Evolutionary conservation across 208 protist species (phyloP), one percentile per base, ranked within the genome.

Genomic region (Porcisia deanei): DNA sequence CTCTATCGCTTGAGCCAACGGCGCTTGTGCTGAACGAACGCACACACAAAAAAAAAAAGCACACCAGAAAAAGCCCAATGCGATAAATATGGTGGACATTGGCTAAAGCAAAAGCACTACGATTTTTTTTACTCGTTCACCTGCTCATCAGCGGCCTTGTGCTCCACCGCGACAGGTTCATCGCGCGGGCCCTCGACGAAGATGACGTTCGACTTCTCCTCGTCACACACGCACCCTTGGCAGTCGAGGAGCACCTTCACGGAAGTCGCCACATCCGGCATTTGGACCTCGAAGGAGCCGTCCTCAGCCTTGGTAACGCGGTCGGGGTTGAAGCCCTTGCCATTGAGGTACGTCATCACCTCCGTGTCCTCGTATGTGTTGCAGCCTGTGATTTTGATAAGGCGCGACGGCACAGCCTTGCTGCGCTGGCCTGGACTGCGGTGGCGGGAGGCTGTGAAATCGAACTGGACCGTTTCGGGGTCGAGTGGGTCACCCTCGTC

Each of bases 161-260:
- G 47, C 59, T 77, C 76, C 52, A 34, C 14, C 3, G 8, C 12
- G 61, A 30, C 39, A 16, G 65, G 77, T 68, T 82, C 77, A 57
- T 82, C 77, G 47, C 77, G 77, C 2, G 91, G 88, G 34, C 81
- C 91, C 54, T 94, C 88, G 68, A 97, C 75, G 75, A 97, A 97
- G 69, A 97, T 89, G 71, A 97, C 89, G 81, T 96, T 96, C 52
- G 91, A 95, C 49, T 91, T 82, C 79, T 97, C 93, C 81, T 97
- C 90, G 5, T 88, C 85, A 80, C 93, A 97, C 7, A 97, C 85
- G 74, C 88, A 85, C 66, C 88, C 92, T 68, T 96, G 91, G 80
- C 91, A 96, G 57, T 85, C 85, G 6, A 95, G 85, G n/a, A 97
- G 89, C 20, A 96, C 67, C 71, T 90, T 90, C 67, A 97, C 91